phyloP scores from a whole-genome alignment of 169 alveolate genomes.

The Plasmodium relictum region DNA sequence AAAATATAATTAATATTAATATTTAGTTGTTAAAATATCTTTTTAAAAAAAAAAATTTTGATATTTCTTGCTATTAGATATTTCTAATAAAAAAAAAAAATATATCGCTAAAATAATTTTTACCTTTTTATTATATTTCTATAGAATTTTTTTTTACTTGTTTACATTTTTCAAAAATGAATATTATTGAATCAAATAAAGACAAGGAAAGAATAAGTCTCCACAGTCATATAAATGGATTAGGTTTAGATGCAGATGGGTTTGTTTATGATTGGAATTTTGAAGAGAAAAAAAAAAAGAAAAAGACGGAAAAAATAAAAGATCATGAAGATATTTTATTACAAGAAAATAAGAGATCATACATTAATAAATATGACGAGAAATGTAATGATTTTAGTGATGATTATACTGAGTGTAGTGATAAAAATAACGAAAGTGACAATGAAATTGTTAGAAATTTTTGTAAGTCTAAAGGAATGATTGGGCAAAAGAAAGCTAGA shows the following conservation, averaged over 20 bases:
- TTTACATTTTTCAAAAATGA: constrained; percentile 26
- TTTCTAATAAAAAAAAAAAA: no score
- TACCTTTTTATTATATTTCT: neutral
- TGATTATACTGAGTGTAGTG: neutral
- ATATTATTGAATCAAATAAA: constrained; percentile 67
- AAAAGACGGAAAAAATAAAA: neutral
- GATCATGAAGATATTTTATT: neutral
- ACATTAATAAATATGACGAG: neutral
- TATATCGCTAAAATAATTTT: no score
- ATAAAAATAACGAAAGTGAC: constrained; percentile 13
- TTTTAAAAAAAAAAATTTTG: no score
- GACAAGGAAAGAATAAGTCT: constrained; percentile 95
- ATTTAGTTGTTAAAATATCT: no score
- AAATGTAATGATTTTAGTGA: constrained; percentile 11
- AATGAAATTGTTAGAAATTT: constrained; percentile 42
- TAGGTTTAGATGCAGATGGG: constrained; percentile 95
- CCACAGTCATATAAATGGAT: constrained; percentile 99
- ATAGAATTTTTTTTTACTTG: neutral
- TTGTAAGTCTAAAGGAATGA: constrained; percentile 91
- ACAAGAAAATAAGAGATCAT: neutral
- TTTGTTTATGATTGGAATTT: constrained; percentile 54
- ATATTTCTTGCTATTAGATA: no score
- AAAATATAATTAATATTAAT: no score
- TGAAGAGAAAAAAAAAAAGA: constrained; percentile 21
- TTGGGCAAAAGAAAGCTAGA: constrained; percentile 99